Evolutionary conservation across 2,329 filamentous ascomycete species (phyloP).

Genomic region (Cercospora sp.): DNA sequence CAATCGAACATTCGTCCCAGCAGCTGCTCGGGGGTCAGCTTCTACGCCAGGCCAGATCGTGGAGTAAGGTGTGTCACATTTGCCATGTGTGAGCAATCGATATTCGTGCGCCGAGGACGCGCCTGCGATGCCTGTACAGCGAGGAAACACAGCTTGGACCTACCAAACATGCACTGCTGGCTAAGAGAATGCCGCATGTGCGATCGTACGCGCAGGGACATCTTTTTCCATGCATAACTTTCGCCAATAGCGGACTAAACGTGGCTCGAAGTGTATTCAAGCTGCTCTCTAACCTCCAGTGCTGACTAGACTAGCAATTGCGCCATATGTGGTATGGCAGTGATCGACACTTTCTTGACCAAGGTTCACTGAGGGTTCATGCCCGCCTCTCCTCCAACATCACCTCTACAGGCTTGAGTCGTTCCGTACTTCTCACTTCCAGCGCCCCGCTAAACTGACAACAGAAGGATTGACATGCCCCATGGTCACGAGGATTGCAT

Average conservation of each 20-base stretch:
- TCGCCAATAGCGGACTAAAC: neutral
- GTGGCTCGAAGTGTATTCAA: neutral
- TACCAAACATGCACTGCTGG: neutral
- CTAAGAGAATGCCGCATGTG: neutral
- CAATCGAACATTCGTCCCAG: neutral
- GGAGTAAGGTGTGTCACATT: neutral
- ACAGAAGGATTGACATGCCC: neutral
- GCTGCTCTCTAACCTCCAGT: neutral
- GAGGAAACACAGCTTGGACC: neutral
- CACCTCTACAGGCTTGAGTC: neutral
- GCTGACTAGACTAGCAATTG: neutral
- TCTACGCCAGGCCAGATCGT: neutral
- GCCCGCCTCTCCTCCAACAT: neutral
- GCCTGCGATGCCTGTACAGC: neutral
- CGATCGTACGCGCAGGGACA: neutral
- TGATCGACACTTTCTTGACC: neutral
- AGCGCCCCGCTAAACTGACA: neutral
- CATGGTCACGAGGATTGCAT: neutral
- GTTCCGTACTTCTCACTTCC: neutral
- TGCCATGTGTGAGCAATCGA: neutral
- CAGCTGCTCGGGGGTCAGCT: neutral
- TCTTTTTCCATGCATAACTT: neutral
- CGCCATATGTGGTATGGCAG: neutral
- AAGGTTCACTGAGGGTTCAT: neutral
- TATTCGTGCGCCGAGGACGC: neutral